phyloP scores from a whole-genome alignment of 768 basidiomycete genomes.

The Collybia nuda region DNA sequence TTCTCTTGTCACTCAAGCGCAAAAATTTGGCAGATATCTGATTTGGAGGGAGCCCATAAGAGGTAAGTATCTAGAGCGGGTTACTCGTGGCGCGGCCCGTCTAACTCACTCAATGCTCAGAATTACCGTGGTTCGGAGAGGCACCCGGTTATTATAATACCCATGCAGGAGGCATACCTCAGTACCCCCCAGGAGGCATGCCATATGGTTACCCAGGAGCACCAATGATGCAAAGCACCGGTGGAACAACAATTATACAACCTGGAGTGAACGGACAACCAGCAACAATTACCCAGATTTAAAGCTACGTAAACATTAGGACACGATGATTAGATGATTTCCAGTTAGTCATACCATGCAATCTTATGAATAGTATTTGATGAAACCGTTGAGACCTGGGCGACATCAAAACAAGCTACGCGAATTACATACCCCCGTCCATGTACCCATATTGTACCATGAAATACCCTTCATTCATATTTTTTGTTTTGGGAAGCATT shows the following conservation, averaged over 20 bases:
- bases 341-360: too few species aligned
- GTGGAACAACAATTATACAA: conserved; percentile 68
- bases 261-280: conserved; percentile 61
- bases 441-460: too few species aligned
- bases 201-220: conserved; percentile 34
- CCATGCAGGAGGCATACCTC: conserved; percentile 22
- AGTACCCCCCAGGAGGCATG: conserved; percentile 22
- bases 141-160: conserved; percentile 61
- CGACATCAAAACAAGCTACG: too few species aligned
- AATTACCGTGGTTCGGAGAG: conserved; percentile 79
- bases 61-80: conserved; percentile 25
- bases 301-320: too few species aligned
- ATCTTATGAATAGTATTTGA: too few species aligned
- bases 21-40: conserved; percentile 48
- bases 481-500: too few species aligned
- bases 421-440: too few species aligned
- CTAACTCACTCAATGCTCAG: conserved; percentile 23
- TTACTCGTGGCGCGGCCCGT: neutral
- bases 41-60: conserved; percentile 63
- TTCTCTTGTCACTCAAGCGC: conserved; percentile 53
- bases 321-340: too few species aligned
- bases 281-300: conserved; percentile 53
- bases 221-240: conserved; percentile 35
- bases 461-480: too few species aligned
- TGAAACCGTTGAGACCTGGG: too few species aligned